These are phyloP conservation scores for Globisporangium canariense DNA, from an alignment of 352 stramenopile species.

Conservation along the genomic window DNA sequence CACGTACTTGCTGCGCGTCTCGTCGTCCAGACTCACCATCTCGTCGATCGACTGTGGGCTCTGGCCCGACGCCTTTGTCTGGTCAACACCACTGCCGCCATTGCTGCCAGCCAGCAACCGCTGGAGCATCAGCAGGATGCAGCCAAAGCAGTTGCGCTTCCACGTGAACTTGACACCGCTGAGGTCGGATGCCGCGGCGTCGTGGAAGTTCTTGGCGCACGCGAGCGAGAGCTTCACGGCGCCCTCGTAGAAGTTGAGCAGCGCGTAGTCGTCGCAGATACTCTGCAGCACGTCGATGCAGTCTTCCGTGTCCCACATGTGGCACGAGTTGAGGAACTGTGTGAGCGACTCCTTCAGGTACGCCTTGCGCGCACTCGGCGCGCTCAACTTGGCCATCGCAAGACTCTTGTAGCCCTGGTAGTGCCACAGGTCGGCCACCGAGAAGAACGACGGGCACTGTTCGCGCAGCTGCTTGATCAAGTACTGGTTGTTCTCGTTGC, in stretches of 20 bases:
- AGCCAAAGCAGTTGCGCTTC: constrained; percentile 77
- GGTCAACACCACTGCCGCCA: constrained; percentile 25
- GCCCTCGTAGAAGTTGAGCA: constrained; percentile 83
- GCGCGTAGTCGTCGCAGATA: constrained; percentile 79
- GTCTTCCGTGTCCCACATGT: constrained; percentile 84
- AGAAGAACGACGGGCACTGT: constrained; percentile 84
- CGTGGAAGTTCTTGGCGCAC: constrained; percentile 77
- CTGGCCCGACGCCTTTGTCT: constrained; percentile 21
- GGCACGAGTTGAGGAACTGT: constrained; percentile 78
- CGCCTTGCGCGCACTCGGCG: constrained; percentile 52
- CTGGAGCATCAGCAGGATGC: constrained; percentile 66
- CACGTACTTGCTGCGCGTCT: constrained; percentile 55
- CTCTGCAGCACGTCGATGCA: constrained; percentile 70
- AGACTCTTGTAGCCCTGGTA: constrained; percentile 85
- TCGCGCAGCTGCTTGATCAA: constrained; percentile 81
- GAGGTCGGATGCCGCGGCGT: constrained; percentile 56
- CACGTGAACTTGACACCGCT: constrained; percentile 61
- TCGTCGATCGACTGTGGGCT: constrained; percentile 73
- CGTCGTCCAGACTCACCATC: constrained; percentile 72
- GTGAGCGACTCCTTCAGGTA: constrained; percentile 70
- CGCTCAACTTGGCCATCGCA: constrained; percentile 75
- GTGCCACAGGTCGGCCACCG: constrained; percentile 73
- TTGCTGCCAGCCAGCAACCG: constrained; percentile 29
- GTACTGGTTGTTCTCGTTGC: constrained; percentile 81
- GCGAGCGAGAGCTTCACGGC: constrained; percentile 80